Percentiles rank a stretch among this genome's conserved stretches.
phyloP scores from a whole-genome alignment of 768 basidiomycete genomes.

The Erythrobasidium yunnanense region DNA sequence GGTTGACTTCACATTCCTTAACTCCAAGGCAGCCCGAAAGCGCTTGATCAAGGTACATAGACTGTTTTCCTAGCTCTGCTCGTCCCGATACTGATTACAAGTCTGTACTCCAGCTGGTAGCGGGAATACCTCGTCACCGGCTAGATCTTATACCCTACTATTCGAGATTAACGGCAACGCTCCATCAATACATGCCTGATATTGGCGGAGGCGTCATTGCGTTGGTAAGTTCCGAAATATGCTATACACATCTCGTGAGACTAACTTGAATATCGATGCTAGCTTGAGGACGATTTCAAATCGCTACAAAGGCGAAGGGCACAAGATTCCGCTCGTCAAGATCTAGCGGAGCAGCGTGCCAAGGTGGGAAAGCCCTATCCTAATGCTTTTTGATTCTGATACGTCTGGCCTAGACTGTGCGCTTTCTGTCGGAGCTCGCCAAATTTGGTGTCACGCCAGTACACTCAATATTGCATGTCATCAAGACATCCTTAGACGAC shows the following conservation, averaged over 20 bases:
- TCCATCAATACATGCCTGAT: constrained; percentile 88
- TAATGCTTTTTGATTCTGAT: neutral
- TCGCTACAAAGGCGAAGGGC: constrained; percentile 87
- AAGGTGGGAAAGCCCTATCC: constrained; percentile 50
- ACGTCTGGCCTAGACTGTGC: constrained; percentile 56
- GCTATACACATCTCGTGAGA: neutral
- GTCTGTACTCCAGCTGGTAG: constrained; percentile 44
- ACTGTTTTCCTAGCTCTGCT: neutral
- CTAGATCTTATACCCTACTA: constrained; percentile 89
- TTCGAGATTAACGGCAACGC: constrained; percentile 71
- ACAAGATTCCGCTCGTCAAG: constrained; percentile 49
- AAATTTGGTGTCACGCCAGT: constrained; percentile 85
- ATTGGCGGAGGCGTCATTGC: constrained; percentile 70
- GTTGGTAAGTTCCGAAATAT: constrained; percentile 50
- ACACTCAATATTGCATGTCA: constrained; percentile 79
- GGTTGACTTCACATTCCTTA: constrained; percentile 89
- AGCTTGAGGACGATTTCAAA: constrained; percentile 95
- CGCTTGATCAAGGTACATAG: constrained; percentile 63
- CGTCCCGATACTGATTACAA: constrained; percentile 19
- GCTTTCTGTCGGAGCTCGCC: constrained; percentile 80
- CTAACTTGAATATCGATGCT: neutral
- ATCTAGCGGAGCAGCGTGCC: constrained; percentile 69
- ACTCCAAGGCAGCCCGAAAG: constrained; percentile 91
- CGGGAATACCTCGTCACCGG: constrained; percentile 72
- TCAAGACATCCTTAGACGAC: constrained; percentile 95